Conservation (phyloP, 2,329 filamentous ascomycete species). For the Neopestalotiopsis sp. region DNA sequence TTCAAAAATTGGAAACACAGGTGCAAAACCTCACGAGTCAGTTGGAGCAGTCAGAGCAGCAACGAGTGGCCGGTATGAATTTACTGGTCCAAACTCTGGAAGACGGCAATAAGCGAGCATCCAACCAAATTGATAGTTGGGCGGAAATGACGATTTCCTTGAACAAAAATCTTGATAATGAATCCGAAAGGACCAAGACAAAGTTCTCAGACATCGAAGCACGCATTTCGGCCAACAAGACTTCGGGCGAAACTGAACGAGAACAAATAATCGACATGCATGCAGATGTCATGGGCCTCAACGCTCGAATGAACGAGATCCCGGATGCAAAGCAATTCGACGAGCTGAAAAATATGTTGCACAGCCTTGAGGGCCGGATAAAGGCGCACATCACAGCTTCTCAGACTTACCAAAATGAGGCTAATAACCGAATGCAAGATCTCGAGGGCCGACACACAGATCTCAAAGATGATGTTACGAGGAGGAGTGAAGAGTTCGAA, state of each 20-base stretch:
- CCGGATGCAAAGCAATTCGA: not conserved
- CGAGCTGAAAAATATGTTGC: not conserved
- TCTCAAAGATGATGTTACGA: not conserved
- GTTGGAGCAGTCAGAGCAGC: not conserved
- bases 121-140: not conserved
- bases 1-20: not conserved
- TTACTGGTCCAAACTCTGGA: not conserved
- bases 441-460: not conserved
- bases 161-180: not conserved
- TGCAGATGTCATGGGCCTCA: not conserved
- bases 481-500: slow-evolving; percentile 4
- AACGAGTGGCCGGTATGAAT: not conserved
- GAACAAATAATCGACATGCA: slow-evolving; percentile 8
- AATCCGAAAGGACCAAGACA: not conserved
- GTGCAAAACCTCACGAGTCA: slow-evolving; percentile 3
- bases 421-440: not conserved
- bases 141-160: not conserved
- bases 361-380: not conserved
- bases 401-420: not conserved
- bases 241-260: not conserved
- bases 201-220: not conserved
- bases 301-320: not conserved
- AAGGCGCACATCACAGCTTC: not conserved
- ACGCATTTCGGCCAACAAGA: not conserved
- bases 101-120: not conserved